Evolutionary conservation across 116 monocot species (phyloP).

Genomic region (Dioscorea cayenensis): DNA sequence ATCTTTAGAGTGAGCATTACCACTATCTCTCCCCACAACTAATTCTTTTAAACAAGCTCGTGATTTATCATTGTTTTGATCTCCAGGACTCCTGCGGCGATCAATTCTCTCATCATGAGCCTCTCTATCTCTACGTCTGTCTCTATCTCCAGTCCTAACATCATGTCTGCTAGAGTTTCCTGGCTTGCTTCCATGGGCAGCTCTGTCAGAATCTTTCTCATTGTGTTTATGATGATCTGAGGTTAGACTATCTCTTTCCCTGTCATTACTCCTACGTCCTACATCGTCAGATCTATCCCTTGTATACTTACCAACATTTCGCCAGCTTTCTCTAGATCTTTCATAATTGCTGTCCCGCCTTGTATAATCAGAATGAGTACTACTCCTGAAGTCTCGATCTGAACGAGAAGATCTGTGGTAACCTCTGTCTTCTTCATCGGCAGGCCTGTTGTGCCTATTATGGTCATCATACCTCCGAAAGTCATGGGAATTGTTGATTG

Average conservation of each 20-base stretch:
- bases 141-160: neutral
- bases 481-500: constrained; percentile 5
- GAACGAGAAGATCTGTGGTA: constrained; percentile 27
- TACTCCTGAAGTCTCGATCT: constrained; percentile 32
- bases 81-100: constrained; percentile 24
- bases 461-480: constrained; percentile 33
- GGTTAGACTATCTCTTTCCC: constrained; percentile 19
- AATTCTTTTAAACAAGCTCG: constrained; percentile 19
- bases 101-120: constrained; percentile 34
- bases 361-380: constrained; percentile 16
- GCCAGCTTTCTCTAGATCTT: constrained; percentile 29
- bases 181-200: constrained; percentile 16
- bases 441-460: constrained; percentile 29
- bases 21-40: constrained; percentile 16
- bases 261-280: constrained; percentile 29
- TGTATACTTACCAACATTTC: constrained; percentile 24
- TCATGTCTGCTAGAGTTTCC: constrained; percentile 14
- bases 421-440: constrained; percentile 38
- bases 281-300: constrained; percentile 24
- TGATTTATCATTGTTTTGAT: constrained; percentile 27
- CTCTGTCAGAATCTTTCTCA: constrained; percentile 32
- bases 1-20: constrained; percentile 19
- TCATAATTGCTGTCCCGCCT: constrained; percentile 26
- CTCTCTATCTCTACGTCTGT: constrained; percentile 33
- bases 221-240: constrained; percentile 22